These are phyloP conservation scores for Microcos paniculata DNA, from an alignment of 345 rosid genomes.

Conservation along the genomic window DNA sequence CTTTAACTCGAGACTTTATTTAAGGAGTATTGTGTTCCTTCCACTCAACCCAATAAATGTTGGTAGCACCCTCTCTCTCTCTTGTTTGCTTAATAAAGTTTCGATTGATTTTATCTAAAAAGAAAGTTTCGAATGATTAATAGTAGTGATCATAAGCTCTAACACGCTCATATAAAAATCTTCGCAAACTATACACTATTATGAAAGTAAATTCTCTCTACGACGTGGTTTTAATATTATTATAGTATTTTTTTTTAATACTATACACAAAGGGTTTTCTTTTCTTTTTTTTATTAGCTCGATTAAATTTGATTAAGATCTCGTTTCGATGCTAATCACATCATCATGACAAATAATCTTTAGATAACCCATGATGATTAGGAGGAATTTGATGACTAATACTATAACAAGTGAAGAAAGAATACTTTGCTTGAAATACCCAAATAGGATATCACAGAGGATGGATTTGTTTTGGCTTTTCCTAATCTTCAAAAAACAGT, in stretches of 20 bases:
- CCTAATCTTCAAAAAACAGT: constrained; percentile 14
- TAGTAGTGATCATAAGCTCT: no score
- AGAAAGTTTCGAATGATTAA: constrained; percentile 7
- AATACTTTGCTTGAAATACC: constrained; percentile 12
- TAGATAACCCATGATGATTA: constrained; percentile 11
- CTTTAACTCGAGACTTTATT: no score
- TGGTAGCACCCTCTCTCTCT: neutral
- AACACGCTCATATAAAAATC: neutral
- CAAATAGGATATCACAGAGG: neutral
- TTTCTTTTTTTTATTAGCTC: no score
- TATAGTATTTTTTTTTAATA: no score
- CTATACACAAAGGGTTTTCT: no score
- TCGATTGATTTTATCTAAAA: neutral
- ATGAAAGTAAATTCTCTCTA: no score
- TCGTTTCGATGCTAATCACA: neutral
- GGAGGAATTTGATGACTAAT: constrained; percentile 16
- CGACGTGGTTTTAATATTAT: no score
- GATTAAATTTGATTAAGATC: no score
- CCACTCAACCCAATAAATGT: no score
- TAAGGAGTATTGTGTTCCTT: no score
- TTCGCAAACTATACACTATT: no score
- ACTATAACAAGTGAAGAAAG: constrained; percentile 7
- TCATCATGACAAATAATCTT: neutral
- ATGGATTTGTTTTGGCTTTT: constrained; percentile 6
- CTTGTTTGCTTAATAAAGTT: neutral